These are phyloP conservation scores for Cladosporium phlei DNA, from an alignment of 2,329 filamentous ascomycete species.

Conservation along the genomic window DNA sequence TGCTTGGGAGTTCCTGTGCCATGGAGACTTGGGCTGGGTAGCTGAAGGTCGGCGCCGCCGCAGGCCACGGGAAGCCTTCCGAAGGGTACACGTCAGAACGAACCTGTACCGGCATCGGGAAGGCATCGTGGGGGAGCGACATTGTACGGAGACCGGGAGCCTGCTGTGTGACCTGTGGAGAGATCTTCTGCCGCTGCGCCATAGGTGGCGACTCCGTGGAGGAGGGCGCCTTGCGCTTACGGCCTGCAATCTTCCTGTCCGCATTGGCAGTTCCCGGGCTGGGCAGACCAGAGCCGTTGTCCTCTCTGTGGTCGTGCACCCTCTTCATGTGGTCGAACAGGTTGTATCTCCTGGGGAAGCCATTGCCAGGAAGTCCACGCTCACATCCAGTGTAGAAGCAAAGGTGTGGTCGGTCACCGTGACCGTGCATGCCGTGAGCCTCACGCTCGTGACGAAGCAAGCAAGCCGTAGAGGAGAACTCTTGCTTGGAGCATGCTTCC, in stretches of 20 bases:
- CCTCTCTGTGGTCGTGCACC: slow-evolving; percentile 63
- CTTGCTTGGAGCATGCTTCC: slow-evolving; percentile 72
- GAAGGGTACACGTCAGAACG: background rate
- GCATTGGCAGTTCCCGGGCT: slow-evolving; percentile 13
- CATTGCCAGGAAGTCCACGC: slow-evolving; percentile 72
- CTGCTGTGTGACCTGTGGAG: slow-evolving; percentile 4
- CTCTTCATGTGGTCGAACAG: slow-evolving; percentile 95
- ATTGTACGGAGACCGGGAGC: slow-evolving; percentile 10
- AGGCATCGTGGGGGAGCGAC: slow-evolving; percentile 8
- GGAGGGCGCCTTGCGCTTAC: slow-evolving; percentile 27
- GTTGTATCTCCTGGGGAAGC: slow-evolving; percentile 94
- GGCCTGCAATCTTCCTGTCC: slow-evolving; percentile 21
- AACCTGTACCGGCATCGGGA: background rate
- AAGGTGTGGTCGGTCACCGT: slow-evolving; percentile 85
- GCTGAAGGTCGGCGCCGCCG: background rate
- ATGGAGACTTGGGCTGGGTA: slow-evolving; percentile 10
- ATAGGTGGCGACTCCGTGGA: slow-evolving; percentile 20
- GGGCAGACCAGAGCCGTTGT: slow-evolving; percentile 11
- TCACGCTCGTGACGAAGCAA: slow-evolving; percentile 92
- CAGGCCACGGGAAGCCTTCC: background rate
- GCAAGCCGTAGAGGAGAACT: slow-evolving; percentile 93
- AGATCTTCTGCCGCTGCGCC: slow-evolving; percentile 15
- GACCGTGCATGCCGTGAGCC: slow-evolving; percentile 91
- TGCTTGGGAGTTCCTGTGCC: slow-evolving; percentile 12
- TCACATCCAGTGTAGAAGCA: slow-evolving; percentile 87